phyloP scores from a whole-genome alignment of 2,329 filamentous ascomycete species.

The Trichoderma pleuroti region DNA sequence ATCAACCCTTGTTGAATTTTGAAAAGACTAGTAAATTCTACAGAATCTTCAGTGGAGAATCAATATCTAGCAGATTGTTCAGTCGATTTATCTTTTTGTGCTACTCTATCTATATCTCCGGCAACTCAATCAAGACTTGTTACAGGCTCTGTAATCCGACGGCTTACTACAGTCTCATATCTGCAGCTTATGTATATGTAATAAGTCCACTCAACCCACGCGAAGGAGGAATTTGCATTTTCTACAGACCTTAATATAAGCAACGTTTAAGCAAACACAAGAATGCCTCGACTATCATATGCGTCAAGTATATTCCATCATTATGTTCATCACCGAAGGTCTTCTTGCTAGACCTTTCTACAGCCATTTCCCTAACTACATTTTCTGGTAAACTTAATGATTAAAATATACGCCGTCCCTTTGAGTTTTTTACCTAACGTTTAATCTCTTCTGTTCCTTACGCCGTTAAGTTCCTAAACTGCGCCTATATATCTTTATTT shows the following conservation, averaged over 20 bases:
- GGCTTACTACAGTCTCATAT: background rate
- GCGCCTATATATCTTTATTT: too few relatives aligned
- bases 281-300: background rate
- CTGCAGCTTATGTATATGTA: background rate
- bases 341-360: too few relatives aligned
- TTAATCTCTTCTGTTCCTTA: too few relatives aligned
- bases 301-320: too few relatives aligned
- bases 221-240: background rate
- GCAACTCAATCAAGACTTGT: background rate
- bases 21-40: background rate
- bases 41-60: background rate
- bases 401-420: too few relatives aligned
- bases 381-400: too few relatives aligned
- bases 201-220: background rate
- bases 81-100: background rate
- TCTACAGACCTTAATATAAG: background rate
- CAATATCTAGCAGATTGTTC: background rate
- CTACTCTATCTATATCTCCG: background rate
- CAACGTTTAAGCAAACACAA: background rate
- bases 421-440: background rate
- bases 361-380: too few relatives aligned
- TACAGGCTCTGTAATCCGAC: background rate
- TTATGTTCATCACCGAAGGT: too few relatives aligned
- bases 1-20: background rate
- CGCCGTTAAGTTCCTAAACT: too few relatives aligned